These are phyloP conservation scores for Usnea hakonensis DNA, from an alignment of 495 filamentous ascomycete species.

Conservation along the genomic window DNA sequence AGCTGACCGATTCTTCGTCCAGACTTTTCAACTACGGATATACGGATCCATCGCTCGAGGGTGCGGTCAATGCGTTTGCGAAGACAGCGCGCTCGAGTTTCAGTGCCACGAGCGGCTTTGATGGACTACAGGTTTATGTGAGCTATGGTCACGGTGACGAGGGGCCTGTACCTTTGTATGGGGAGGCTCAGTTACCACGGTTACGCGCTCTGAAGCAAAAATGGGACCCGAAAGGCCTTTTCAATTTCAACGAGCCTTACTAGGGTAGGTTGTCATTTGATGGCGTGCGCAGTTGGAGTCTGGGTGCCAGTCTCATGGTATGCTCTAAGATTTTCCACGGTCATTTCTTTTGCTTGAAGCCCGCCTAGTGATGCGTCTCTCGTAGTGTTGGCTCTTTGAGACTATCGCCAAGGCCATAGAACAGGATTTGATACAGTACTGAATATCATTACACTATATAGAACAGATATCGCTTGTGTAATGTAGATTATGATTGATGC, in stretches of 20 bases:
- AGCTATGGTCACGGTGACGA: slow-evolving; percentile 39
- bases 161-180: slow-evolving; percentile 23
- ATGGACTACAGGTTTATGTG: slow-evolving; percentile 27
- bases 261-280: too few species aligned
- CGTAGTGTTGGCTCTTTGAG: too few species aligned
- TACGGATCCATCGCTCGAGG: slow-evolving; percentile 2
- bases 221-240: slow-evolving; percentile 32
- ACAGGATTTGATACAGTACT: too few species aligned
- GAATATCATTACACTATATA: too few species aligned
- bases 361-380: too few species aligned
- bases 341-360: too few species aligned
- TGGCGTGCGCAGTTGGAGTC: too few species aligned
- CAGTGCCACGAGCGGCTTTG: slow-evolving; percentile 24
- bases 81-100: slow-evolving; percentile 17
- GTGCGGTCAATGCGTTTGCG: slow-evolving; percentile 3
- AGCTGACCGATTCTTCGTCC: neutral
- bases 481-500: too few species aligned
- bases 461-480: too few species aligned
- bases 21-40: slow-evolving; percentile 3
- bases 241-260: slow-evolving; percentile 22
- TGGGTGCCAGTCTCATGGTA: too few species aligned
- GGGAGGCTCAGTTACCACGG: slow-evolving; percentile 23
- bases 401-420: too few species aligned
- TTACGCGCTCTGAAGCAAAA: slow-evolving; percentile 28
- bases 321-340: too few species aligned